Percentiles rank a stretch among this genome's conserved stretches.
phyloP scores from a whole-genome alignment of 495 filamentous ascomycete species.

The Neurospora sp. region DNA sequence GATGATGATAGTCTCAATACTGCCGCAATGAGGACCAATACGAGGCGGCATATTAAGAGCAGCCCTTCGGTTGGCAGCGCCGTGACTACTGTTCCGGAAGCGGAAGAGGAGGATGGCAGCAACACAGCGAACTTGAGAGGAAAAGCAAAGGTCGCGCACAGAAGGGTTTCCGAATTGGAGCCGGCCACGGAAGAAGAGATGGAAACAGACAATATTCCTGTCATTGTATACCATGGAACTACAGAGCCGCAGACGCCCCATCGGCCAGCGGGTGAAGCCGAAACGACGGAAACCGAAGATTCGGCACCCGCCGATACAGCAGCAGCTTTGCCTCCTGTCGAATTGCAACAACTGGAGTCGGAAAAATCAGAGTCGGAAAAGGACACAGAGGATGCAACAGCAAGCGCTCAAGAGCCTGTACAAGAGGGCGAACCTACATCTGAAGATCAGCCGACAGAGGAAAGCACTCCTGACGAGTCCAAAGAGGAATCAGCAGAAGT shows the following conservation, averaged over 20 bases:
- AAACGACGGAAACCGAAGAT: background rate
- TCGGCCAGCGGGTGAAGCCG: conserved; percentile 11
- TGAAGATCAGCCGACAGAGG: background rate
- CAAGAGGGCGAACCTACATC: background rate
- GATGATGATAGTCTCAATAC: conserved; percentile 35
- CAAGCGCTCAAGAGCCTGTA: background rate
- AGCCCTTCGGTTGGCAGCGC: conserved; percentile 65
- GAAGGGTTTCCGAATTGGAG: conserved; percentile 3
- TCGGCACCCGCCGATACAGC: background rate
- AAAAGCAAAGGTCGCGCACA: background rate
- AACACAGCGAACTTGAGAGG: background rate
- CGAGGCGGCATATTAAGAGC: conserved; percentile 61
- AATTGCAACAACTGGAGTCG: background rate
- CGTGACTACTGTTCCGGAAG: conserved; percentile 61
- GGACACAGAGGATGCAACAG: background rate
- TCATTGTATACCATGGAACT: conserved; percentile 31
- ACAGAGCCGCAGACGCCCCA: conserved; percentile 6
- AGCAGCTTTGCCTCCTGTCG: background rate
- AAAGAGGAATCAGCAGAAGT: background rate
- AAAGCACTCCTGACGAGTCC: background rate
- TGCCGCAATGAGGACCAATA: conserved; percentile 46
- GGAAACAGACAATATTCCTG: conserved; percentile 30
- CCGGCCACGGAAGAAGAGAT: conserved; percentile 28
- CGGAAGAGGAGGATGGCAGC: conserved; percentile 50
- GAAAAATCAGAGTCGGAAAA: background rate